phyloP scores from a whole-genome alignment of 257 asterid species.

The Solanum gracilifrons region DNA sequence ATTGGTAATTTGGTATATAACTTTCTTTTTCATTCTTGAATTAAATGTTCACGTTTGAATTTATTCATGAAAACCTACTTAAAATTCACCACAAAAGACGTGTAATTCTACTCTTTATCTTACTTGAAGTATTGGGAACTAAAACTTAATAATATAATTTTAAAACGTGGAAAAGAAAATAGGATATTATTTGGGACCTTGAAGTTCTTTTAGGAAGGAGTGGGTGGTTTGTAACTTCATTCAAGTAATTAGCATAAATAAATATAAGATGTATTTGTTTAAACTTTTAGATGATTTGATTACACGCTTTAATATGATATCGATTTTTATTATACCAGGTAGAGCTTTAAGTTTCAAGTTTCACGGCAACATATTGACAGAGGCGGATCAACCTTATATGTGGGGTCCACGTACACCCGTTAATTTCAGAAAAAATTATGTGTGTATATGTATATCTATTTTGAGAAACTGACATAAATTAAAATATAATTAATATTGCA shows the following conservation, averaged over 20 bases:
- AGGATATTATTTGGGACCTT: background rate
- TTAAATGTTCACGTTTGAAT: background rate
- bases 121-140: background rate
- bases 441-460: too few relatives aligned
- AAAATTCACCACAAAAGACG: background rate
- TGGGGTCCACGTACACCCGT: too few relatives aligned
- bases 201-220: background rate
- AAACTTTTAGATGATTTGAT: background rate
- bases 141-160: background rate
- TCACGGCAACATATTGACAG: too few relatives aligned
- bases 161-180: background rate
- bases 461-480: too few relatives aligned
- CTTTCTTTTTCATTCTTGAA: background rate
- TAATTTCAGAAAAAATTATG: too few relatives aligned
- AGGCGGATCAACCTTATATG: too few relatives aligned
- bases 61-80: background rate
- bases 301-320: background rate
- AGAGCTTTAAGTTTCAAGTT: too few relatives aligned
- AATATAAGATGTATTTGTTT: background rate
- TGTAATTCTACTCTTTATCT: background rate
- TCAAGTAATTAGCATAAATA: background rate
- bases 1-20: too few relatives aligned
- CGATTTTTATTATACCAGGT: background rate
- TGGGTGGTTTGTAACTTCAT: background rate
- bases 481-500: too few relatives aligned